Evolutionary conservation across 495 filamentous ascomycete genomes (phyloP), one percentile per base, ranked within the genome.

Genomic region (Terfezia claveryi): DNA sequence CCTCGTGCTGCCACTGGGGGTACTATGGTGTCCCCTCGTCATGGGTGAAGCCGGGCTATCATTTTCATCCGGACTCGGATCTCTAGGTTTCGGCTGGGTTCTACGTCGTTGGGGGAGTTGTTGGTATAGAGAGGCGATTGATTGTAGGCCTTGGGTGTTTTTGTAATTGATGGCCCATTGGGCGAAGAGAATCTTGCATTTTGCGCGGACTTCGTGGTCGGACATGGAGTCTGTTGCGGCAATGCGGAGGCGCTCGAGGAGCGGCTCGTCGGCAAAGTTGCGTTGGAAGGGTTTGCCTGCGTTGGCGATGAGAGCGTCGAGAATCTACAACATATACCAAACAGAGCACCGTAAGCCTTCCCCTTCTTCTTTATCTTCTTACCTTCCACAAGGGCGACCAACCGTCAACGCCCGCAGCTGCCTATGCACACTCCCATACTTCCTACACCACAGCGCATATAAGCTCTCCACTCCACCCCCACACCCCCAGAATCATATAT

Each of bases 281-380:
- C 85, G 77, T 69, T 94, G 81, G 66, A 99, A 96, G 36, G 84
- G 79, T 11, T 82, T 76, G 3, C 88, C 89, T 16, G 86, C 87
- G 70, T 96, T 99, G 63, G 94, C 85, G 36, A 99, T 92, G 23
- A 96, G 72, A 49, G 83, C 87, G 66, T 99, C 91, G 4, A 99
- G 79, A 36, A 66, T 64, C 63, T 65, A 38, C 52, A 10, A 20
- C 52, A 37, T 36, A 44, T 36, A 56, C 44, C 44, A 62, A 53
- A 52, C n/a, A 32, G 7, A 32, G 27, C 27, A 32, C 27, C 27
- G 27, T 32, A 7, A 32, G 27, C 27, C 27, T 32, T 32, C 27
- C 7, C 27, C 27, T 32, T 32, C 27, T 20, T 20, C 27, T 32
- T 32, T 32, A 1, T 32, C 27, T 12, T 5, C 44, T 12, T 1